These are phyloP conservation scores for Aspergillus campestris DNA, from an alignment of 495 filamentous ascomycete genomes.

Conservation along the genomic window DNA sequence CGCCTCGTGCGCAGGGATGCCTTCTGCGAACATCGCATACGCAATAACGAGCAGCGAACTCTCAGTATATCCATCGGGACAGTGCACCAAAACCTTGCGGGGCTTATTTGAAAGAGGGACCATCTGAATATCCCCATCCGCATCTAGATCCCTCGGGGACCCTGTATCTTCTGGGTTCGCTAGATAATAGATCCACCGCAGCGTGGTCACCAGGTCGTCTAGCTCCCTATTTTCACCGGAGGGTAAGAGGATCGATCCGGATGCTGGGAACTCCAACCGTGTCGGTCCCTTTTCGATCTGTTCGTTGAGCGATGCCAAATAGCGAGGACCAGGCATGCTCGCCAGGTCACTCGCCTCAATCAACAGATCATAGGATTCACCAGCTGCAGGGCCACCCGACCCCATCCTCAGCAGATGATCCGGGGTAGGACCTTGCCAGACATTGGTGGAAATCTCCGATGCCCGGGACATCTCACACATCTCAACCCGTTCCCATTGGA, in stretches of 20 bases:
- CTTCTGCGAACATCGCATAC: slow-evolving; percentile 85
- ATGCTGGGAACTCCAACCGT: slow-evolving; percentile 82
- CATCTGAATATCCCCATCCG: slow-evolving; percentile 51
- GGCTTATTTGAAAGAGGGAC: slow-evolving; percentile 25
- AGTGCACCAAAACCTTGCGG: slow-evolving; percentile 78
- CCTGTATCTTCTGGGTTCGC: slow-evolving; percentile 48
- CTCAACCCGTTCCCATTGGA: slow-evolving; percentile 79
- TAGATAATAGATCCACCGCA: slow-evolving; percentile 81
- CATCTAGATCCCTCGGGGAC: slow-evolving; percentile 30
- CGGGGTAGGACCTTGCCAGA: slow-evolving; percentile 85
- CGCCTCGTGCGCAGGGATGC: slow-evolving; percentile 67
- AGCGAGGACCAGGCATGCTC: slow-evolving; percentile 47
- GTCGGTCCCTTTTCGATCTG: slow-evolving; percentile 47
- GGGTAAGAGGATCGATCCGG: slow-evolving; percentile 77
- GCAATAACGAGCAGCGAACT: slow-evolving; percentile 78
- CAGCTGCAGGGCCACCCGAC: slow-evolving; percentile 13
- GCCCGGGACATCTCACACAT: slow-evolving; percentile 91
- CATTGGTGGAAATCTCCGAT: slow-evolving; percentile 78
- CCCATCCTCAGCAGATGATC: slow-evolving; percentile 43
- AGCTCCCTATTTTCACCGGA: slow-evolving; percentile 70
- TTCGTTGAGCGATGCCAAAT: slow-evolving; percentile 49
- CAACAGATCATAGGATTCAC: slow-evolving; percentile 54
- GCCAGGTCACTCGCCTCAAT: slow-evolving; percentile 86
- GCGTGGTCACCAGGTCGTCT: slow-evolving; percentile 74
- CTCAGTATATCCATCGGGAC: slow-evolving; percentile 93